A percentile compares a stretch with the other conserved stretches of the same genome.
Evolutionary conservation across 345 rosid genomes (phyloP).

Genomic region (Sonneratia alba): DNA sequence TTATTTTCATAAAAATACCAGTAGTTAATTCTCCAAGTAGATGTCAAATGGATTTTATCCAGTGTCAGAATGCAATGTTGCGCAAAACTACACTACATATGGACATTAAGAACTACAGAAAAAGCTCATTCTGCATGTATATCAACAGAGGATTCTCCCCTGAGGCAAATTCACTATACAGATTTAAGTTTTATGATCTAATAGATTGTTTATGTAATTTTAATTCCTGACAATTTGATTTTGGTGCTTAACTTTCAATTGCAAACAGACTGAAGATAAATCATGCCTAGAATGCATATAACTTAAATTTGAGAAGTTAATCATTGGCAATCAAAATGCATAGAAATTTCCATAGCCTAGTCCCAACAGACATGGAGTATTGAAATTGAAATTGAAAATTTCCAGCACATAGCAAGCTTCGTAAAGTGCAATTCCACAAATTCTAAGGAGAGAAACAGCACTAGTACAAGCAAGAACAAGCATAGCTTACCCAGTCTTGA

Average conservation of each 20-base stretch:
- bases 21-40: neutral
- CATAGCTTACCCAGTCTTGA: neutral
- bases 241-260: neutral
- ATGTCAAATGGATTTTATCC: neutral
- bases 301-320: neutral
- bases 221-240: neutral
- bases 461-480: neutral
- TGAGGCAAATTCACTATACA: neutral
- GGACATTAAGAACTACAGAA: neutral
- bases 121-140: neutral
- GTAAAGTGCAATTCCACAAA: neutral
- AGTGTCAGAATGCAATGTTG: neutral
- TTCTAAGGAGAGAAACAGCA: neutral
- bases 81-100: neutral
- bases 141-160: neutral
- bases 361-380: neutral
- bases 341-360: neutral
- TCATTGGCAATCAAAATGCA: neutral
- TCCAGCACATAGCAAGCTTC: neutral
- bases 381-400: neutral
- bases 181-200: neutral
- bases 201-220: neutral
- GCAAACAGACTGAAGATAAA: neutral
- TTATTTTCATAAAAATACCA: constrained; percentile 12
- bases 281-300: neutral